Conservation (phyloP, 441 rosid genomes). For the Flueggea neowawraea region DNA sequence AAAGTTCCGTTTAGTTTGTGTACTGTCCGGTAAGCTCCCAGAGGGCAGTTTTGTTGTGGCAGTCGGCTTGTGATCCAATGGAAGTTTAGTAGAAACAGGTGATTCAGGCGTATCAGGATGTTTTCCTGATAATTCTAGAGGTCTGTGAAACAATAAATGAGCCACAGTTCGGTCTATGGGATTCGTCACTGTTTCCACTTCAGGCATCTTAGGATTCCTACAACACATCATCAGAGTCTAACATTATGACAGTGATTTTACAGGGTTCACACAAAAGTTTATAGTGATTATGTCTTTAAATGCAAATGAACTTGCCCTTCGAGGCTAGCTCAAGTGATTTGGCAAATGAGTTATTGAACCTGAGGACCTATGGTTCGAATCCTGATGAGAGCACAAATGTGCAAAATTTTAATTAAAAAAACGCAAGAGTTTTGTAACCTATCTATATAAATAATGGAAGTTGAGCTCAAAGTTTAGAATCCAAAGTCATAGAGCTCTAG, state of each 20-base stretch:
- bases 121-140: constrained; percentile 47
- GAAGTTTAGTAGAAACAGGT: constrained; percentile 45
- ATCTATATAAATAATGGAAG: too few species aligned
- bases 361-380: too few species aligned
- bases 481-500: too few species aligned
- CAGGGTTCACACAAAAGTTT: not conserved
- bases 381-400: too few species aligned
- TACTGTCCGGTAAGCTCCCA: constrained; percentile 31
- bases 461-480: too few species aligned
- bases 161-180: constrained; percentile 90
- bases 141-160: constrained; percentile 87
- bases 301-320: too few species aligned
- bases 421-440: too few species aligned
- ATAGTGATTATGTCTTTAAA: not conserved
- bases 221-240: constrained; percentile 4
- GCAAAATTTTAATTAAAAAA: too few species aligned
- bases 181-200: constrained; percentile 82
- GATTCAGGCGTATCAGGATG: constrained; percentile 58
- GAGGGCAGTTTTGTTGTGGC: constrained; percentile 21
- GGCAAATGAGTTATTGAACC: too few species aligned
- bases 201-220: constrained; percentile 47
- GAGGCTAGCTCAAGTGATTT: too few species aligned
- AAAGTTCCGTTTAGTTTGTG: constrained; percentile 27
- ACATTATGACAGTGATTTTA: not conserved
- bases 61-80: constrained; percentile 34